Base-by-base conservation (phyloP, 805 yeast genomes). In the Blastobotrys americana region DNA sequence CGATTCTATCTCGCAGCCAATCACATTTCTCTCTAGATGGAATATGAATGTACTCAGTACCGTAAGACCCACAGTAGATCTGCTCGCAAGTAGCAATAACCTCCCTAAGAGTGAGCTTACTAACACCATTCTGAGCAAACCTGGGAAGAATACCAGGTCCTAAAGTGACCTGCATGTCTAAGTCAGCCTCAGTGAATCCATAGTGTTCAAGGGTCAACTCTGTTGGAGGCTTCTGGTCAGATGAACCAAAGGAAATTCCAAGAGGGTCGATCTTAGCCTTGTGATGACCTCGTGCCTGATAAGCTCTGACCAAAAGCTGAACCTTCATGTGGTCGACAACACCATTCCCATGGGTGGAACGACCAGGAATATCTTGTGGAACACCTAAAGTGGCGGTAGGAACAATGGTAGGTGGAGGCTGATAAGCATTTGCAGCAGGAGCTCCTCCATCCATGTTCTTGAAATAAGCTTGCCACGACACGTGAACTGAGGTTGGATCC, bases 141-240 rank as follows among this genome's bases (percentile, higher is more conserved):
- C 95, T 78, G 43, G 97, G 97, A 61, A 93, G 71, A 57, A 93
- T 90, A 67, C 99, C 99, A 35, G 98, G 97, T 46, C 99, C 99
- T 54, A 93, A 75, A 46, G 88, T 82, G 69, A 90, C 84, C 61
- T 79, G 82, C 61, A 76, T 82, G 58, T 82, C 78, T 58, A 93
- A 68, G 65, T 93, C 98, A 42, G 80, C 78, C 48, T 85, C 90
- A 39, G 89, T 73, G 73, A 90, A 90, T 27, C 93, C 94, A 64
- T 93, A 93, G 70, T 85, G 84, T 53, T 88, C 97, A 49, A 88
- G 71, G 40, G 96, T 86, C 63, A 93, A 74, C 70, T 93, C 98
- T 60, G 74, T 80, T 51, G 98, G 97, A 15, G 73, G 70, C 9
- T 62, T 51, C 49, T 67, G 59, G 34, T 44, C 52, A 45, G 56